These are phyloP conservation scores for Corynascus novoguineensis DNA, from an alignment of 495 filamentous ascomycete species.

Conservation along the genomic window DNA sequence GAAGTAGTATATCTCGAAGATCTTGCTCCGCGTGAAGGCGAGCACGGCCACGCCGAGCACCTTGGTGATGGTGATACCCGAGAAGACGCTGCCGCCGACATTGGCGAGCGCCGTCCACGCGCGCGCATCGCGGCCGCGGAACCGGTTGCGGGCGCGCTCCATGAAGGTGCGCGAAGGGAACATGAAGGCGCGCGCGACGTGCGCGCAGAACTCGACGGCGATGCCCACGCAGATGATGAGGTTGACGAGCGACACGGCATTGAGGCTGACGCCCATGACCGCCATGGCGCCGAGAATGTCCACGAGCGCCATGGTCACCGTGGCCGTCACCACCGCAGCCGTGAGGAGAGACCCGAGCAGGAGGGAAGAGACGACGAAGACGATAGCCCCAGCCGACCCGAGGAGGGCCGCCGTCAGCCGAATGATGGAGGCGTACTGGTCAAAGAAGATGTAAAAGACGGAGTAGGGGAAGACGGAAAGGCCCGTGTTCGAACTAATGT, in stretches of 20 bases:
- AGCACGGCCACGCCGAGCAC: constrained; percentile 86
- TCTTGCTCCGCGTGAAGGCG: constrained; percentile 92
- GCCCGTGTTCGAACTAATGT: constrained; percentile 59
- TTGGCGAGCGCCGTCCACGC: constrained; percentile 91
- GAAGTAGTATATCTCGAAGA: constrained; percentile 99
- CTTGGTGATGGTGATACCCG: constrained; percentile 94
- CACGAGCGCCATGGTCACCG: constrained; percentile 87
- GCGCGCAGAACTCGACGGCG: constrained; percentile 93
- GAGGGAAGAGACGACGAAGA: constrained; percentile 67
- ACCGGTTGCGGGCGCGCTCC: constrained; percentile 61
- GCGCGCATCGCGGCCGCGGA: constrained; percentile 72
- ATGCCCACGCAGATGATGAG: constrained; percentile 95
- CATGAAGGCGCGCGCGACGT: constrained; percentile 92
- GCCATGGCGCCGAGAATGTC: constrained; percentile 96
- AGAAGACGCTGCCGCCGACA: constrained; percentile 89
- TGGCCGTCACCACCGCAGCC: constrained; percentile 71
- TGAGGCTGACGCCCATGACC: constrained; percentile 79
- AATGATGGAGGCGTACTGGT: constrained; percentile 87
- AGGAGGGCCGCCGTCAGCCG: constrained; percentile 70
- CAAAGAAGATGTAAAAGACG: constrained; percentile 97
- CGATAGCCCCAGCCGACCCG: constrained; percentile 74
- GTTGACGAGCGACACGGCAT: constrained; percentile 95
- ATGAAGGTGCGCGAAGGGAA: constrained; percentile 76
- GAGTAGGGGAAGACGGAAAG: constrained; percentile 90
- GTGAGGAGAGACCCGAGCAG: constrained; percentile 82